These are phyloP conservation scores for Blepharisma japonicum DNA, from an alignment of 73 alveolate species.

Conservation along the genomic window DNA sequence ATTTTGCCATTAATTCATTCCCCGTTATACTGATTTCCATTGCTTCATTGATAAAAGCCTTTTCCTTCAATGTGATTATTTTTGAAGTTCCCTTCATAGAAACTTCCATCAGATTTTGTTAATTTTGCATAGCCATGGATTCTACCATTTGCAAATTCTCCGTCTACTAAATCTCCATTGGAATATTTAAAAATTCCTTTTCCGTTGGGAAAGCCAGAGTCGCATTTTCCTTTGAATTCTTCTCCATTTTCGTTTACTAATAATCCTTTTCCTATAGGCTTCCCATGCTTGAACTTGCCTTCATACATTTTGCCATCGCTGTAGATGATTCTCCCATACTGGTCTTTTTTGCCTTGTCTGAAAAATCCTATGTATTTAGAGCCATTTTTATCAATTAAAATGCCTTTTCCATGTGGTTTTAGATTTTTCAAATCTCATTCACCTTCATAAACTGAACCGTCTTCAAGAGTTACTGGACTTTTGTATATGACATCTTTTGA, in stretches of 20 bases:
- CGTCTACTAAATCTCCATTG: slow-evolving; percentile 11
- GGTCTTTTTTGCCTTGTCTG: not conserved
- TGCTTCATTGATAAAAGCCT: not conserved
- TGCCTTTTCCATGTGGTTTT: slow-evolving; percentile 13
- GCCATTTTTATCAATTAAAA: slow-evolving; percentile 2
- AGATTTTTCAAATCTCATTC: no score
- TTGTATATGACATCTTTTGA: no score
- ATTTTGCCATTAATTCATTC: slow-evolving; percentile 27
- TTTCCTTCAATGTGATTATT: slow-evolving; percentile 20
- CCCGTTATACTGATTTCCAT: slow-evolving; percentile 19
- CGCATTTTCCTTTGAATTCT: not conserved
- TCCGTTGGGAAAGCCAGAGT: not conserved
- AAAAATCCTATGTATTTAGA: not conserved
- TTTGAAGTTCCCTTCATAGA: slow-evolving; percentile 19
- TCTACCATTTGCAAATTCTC: not conserved
- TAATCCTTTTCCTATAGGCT: not conserved
- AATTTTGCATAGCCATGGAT: not conserved
- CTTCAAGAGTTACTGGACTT: no score
- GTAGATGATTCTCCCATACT: not conserved
- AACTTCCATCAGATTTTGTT: slow-evolving; percentile 6
- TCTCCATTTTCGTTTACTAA: not conserved
- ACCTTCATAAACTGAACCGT: no score
- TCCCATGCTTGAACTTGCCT: slow-evolving; percentile 16
- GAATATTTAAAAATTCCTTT: slow-evolving; percentile 14
- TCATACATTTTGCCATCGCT: not conserved